phyloP scores from a whole-genome alignment of 202 grass and related monocot genomes.

The Elaeis oleifera region DNA sequence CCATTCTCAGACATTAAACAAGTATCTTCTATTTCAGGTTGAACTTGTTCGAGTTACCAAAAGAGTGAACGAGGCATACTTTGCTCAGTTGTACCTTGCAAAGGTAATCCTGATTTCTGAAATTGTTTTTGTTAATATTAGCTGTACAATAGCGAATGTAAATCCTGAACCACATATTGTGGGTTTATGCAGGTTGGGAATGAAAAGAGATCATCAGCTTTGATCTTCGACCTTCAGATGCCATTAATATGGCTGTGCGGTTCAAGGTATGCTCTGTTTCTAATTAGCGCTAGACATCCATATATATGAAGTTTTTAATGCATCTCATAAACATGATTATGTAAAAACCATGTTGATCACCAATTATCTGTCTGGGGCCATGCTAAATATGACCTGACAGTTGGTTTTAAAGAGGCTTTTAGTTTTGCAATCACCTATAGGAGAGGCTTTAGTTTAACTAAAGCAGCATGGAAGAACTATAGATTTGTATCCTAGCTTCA shows the following conservation, averaged over 20 bases:
- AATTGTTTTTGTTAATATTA: slow-evolving; percentile 8
- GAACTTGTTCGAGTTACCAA: slow-evolving; percentile 77
- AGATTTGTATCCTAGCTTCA: no score
- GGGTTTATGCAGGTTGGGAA: slow-evolving; percentile 44
- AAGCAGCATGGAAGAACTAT: no score
- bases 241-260: slow-evolving; percentile 93
- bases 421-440: no score
- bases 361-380: no score
- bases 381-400: no score
- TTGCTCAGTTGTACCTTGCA: slow-evolving; percentile 64
- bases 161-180: slow-evolving; percentile 20
- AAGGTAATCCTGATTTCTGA: slow-evolving; percentile 38
- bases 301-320: not conserved
- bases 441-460: no score
- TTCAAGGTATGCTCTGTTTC: slow-evolving; percentile 62
- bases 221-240: slow-evolving; percentile 90
- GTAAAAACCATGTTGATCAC: no score
- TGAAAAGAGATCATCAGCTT: slow-evolving; percentile 56
- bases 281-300: not conserved
- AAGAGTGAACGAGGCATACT: slow-evolving; percentile 84
- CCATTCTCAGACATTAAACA: not conserved
- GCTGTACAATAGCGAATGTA: not conserved
- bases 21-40: slow-evolving; percentile 39
- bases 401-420: no score
- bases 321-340: not conserved